Evolutionary conservation across 345 rosid species (phyloP), one percentile per base, ranked within the genome.

Genomic region (Rubroshorea leprosula): DNA sequence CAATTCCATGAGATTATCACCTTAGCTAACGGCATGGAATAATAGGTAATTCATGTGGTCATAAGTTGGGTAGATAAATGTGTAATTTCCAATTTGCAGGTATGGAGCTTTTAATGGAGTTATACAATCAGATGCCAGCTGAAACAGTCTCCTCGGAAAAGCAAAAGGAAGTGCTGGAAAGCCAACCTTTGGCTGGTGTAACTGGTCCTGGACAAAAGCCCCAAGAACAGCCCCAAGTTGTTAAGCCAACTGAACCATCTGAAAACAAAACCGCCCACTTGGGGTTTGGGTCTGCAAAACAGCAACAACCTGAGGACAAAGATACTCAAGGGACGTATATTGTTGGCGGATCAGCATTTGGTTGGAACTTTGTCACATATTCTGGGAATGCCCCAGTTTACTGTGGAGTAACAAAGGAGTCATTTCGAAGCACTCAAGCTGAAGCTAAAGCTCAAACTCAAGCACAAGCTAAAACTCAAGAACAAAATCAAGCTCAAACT

Each of bases 321-420:
- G 65, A 62, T 60, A 55, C 60, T 39, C 67, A 55, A 0, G 68
- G 66, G 23, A 54, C 76, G 3, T 49, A 61, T n/a, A 71, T 83
- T 38, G 77, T 83, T n/a, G 99, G 97, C 18, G 89, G 96, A 13
- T 89, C 95, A 0, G 87, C 87, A 23, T 86, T 87, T 62, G 99
- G 96, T 46, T 93, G 99, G 99, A 87, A 93, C 57, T 89, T 86
- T 60, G 45, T 86, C 12, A 92, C 96, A 46, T 74, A 50, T 67
- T 43, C 80, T 1, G 76, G 90, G 45, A 54, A 55, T 6, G 64
- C 68, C 49, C 77, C 86, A 13, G 69, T 73, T 25, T 89, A 83
- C 68, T 80, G 65, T 57, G 97, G 99, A 45, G 70, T 64, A 62
- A 78, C 94, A 0, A 89, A 85, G 69, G 89, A 85, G 64, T 74